Evolutionary conservation across 2,329 filamentous ascomycete genomes (phyloP), one percentile per base, ranked within the genome.

Genomic region (Magnaporthales sp.): DNA sequence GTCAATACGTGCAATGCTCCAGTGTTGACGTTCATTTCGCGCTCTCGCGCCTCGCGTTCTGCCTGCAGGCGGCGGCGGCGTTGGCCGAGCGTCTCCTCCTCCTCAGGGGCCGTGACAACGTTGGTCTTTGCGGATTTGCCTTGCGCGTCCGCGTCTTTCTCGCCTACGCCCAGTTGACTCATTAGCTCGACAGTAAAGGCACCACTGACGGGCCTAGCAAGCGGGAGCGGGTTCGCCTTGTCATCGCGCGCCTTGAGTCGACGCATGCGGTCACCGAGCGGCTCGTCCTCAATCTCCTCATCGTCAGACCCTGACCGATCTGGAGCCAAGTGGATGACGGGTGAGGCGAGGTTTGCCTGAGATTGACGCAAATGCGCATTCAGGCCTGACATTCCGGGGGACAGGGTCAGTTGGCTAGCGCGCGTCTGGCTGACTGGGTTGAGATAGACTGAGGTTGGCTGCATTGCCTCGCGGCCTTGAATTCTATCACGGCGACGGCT

Each of bases 31-130:
- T 75, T 74, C 75, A 86, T 84, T 69, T 85, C 84, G 58, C 81
- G 78, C 68, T 85, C 84, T 30, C 86, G 84, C 7, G 88, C 88
- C 75, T 91, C 88, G 29, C 82, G 81, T 72, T 89, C 87, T 7
- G 88, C 87, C 74, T 93, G 90, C 1, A 95, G 80, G 29, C 91
- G 85, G 30, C 86, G 87, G 0, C 91, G 87, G 11, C 91, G 87
- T 75, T 94, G 90, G 10, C 91, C 91, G 0, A 95, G 81, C 0
- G 91, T 94, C 74, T 95, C 91, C 71, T 92, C 89, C 70, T 89
- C 89, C 27, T 72, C 68, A 15, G 69, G 73, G 32, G 66, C 63
- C 2, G 46, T 30, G 6, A 30, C 60, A 9, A 27, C 70, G 38
- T 72, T 74, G 24, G 68, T 68, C 62, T 76, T 76, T 4, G 73